Percentiles rank a stretch among this genome's conserved stretches.
Conservation (phyloP, 1,284 basidiomycete genomes). For the Schizophyllum amplum region DNA sequence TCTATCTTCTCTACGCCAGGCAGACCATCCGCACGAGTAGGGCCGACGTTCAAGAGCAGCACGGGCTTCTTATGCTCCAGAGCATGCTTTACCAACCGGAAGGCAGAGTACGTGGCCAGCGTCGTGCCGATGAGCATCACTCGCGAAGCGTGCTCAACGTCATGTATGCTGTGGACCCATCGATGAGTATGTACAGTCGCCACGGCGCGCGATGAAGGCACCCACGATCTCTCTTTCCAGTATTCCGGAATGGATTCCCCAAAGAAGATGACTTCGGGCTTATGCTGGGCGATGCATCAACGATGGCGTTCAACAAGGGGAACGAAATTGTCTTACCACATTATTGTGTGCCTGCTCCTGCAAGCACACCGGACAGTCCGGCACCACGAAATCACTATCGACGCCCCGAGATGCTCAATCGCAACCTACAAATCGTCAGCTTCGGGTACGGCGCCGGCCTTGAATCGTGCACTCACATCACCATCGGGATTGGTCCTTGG, state of each 20-base stretch:
- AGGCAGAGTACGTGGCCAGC: conserved; percentile 88
- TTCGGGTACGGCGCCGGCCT: too few relatives aligned
- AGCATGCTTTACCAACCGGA: conserved; percentile 76
- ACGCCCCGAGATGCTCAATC: conserved; percentile 58
- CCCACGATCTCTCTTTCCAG: conserved; percentile 68
- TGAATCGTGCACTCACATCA: conserved; percentile 51
- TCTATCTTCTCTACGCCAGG: conserved; percentile 71
- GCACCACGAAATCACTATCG: conserved; percentile 74
- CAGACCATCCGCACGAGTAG: conserved; percentile 77
- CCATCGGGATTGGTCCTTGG: conserved; percentile 88
- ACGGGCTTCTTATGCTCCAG: conserved; percentile 69
- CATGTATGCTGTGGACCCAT: conserved; percentile 10
- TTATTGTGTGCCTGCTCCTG: conserved; percentile 43
- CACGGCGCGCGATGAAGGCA: conserved; percentile 4
- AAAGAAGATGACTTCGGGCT: conserved; percentile 85
- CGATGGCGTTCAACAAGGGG: conserved; percentile 1
- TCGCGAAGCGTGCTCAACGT: conserved; percentile 55
- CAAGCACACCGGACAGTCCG: conserved; percentile 62
- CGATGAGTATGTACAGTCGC: conserved; percentile 1
- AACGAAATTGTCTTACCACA: conserved; percentile 28
- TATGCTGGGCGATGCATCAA: conserved; percentile 40
- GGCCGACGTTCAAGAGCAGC: conserved; percentile 78
- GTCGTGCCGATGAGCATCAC: conserved; percentile 83
- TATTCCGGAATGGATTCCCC: conserved; percentile 70
- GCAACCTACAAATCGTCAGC: conserved; percentile 48